Evolutionary conservation across 768 basidiomycete genomes (phyloP).

Genomic region (Mycena venus): DNA sequence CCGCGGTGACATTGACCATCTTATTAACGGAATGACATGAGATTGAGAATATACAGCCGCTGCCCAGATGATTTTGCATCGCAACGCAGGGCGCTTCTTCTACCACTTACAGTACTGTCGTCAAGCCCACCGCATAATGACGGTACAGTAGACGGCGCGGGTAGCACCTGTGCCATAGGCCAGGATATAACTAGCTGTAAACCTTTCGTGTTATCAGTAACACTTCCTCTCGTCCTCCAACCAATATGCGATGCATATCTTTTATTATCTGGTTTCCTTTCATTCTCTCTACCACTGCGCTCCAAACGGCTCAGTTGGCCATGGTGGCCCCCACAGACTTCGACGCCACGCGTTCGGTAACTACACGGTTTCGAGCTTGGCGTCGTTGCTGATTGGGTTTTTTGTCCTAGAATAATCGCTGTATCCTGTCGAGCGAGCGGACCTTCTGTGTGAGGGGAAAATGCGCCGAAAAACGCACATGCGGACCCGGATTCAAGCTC

Average conservation of each 20-base stretch:
- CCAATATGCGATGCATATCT: background rate
- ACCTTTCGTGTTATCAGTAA: background rate
- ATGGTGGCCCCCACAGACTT: background rate
- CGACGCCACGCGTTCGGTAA: background rate
- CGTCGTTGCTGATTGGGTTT: background rate
- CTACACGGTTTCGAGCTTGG: background rate
- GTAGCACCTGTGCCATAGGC: too few species aligned
- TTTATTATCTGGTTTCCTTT: background rate
- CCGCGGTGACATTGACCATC: too few species aligned
- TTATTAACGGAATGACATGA: too few species aligned
- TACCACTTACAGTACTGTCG: background rate
- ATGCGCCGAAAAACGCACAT: background rate
- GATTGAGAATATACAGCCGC: too few species aligned
- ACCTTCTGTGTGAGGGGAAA: background rate
- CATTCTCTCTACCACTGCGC: background rate
- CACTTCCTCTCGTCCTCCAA: background rate
- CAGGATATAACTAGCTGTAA: background rate
- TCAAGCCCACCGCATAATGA: background rate
- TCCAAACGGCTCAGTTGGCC: background rate
- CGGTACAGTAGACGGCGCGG: too few species aligned
- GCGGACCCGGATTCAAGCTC: background rate
- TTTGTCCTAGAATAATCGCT: background rate
- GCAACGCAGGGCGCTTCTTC: too few species aligned
- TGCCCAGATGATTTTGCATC: too few species aligned
- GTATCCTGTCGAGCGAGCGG: background rate